Evolutionary conservation across 306 rosid genomes (phyloP).

Genomic region (Quercus bicolor): DNA sequence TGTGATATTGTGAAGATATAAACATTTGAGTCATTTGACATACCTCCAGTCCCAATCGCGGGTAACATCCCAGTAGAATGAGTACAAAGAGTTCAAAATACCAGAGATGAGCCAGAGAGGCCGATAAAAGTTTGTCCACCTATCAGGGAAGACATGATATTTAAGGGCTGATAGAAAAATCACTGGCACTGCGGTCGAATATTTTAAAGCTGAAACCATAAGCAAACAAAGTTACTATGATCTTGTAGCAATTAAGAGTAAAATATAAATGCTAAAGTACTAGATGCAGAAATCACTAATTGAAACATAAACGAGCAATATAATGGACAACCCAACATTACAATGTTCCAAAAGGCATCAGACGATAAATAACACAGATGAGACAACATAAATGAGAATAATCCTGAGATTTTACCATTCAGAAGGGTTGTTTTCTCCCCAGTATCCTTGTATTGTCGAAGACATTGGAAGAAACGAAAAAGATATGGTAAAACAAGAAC

Average conservation of each 20-base stretch:
- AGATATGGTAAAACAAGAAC: conserved; percentile 96
- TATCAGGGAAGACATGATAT: conserved; percentile 80
- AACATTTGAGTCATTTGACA: conserved; percentile 27
- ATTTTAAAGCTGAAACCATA: conserved; percentile 83
- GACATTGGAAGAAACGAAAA: conserved; percentile 92
- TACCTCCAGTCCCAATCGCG: conserved; percentile 99
- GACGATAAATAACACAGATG: neutral
- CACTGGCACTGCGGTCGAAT: conserved; percentile 94
- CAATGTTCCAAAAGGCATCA: conserved; percentile 1
- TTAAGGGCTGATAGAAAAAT: conserved; percentile 92
- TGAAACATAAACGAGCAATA: neutral
- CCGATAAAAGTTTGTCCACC: conserved; percentile 84
- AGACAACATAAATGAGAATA: neutral
- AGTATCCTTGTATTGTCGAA: conserved; percentile 91
- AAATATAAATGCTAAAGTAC: neutral
- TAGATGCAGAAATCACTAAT: neutral
- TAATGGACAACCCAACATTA: conserved; percentile 1
- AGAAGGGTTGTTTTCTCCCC: conserved; percentile 78
- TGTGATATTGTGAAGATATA: conserved; percentile 8
- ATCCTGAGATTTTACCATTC: conserved; percentile 62
- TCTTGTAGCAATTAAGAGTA: neutral
- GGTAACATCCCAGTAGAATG: conserved; percentile 98
- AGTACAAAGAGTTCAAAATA: conserved; percentile 82
- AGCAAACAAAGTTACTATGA: conserved; percentile 33
- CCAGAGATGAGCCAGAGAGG: conserved; percentile 97